A percentile compares a stretch with the other conserved stretches of the same genome.
Evolutionary conservation across 169 alveolate genomes (phyloP).

Genomic region (Condylostoma magnum): DNA sequence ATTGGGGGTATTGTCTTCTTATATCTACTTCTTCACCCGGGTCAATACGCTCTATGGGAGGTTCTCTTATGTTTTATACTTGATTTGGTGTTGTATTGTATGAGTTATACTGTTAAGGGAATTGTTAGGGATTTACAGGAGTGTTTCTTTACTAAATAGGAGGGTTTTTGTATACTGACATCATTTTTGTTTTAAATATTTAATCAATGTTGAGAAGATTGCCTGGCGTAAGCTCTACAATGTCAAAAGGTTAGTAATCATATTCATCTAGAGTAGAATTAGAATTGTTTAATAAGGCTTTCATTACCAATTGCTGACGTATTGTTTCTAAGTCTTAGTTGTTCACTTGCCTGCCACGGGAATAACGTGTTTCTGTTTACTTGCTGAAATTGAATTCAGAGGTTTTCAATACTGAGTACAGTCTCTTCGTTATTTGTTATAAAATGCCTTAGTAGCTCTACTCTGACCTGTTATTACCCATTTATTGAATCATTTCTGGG

Average conservation of each 20-base stretch:
- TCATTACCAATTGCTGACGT: neutral
- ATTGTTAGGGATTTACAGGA: too few relatives aligned
- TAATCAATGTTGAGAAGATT: neutral
- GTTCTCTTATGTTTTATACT: too few relatives aligned
- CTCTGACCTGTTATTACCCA: neutral
- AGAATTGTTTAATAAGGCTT: neutral
- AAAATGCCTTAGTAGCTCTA: neutral
- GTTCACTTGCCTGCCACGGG: neutral
- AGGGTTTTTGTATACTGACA: too few relatives aligned
- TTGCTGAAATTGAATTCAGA: constrained; percentile 13
- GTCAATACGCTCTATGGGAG: too few relatives aligned
- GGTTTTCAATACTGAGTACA: constrained; percentile 2
- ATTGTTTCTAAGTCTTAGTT: neutral
- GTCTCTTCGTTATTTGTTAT: neutral
- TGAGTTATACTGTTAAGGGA: too few relatives aligned
- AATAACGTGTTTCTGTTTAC: neutral
- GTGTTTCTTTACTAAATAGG: too few relatives aligned
- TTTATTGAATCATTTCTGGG: neutral
- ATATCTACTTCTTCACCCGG: too few relatives aligned
- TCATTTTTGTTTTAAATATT: neutral
- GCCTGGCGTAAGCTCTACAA: neutral
- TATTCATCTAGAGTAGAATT: neutral
- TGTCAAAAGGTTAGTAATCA: constrained; percentile 23
- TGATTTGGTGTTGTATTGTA: too few relatives aligned
- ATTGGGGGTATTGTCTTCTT: too few relatives aligned